These are phyloP conservation scores for Bothriochloa decipiens DNA, from an alignment of 176 grass and related monocot species.

Conservation along the genomic window DNA sequence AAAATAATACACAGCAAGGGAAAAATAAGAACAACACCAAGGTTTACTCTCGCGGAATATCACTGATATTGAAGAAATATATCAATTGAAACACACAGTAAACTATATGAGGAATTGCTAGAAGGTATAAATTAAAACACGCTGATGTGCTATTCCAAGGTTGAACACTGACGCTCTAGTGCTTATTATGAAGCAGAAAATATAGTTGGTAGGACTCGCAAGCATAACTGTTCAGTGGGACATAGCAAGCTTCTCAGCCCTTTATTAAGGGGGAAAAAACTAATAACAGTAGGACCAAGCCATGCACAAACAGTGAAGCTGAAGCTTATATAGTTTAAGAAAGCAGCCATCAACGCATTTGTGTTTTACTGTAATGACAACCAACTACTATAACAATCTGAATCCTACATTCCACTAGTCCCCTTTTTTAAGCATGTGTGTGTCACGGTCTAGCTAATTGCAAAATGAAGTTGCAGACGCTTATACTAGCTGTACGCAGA, in stretches of 20 bases:
- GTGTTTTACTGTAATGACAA: neutral
- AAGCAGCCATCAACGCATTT: neutral
- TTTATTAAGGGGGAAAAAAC: no score
- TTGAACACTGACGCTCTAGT: neutral
- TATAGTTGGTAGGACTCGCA: neutral
- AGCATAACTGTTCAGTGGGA: neutral
- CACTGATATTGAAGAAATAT: neutral
- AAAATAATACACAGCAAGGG: neutral
- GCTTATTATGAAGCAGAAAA: neutral
- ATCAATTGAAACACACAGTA: neutral
- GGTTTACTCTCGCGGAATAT: neutral
- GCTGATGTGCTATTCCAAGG: neutral
- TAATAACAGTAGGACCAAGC: neutral
- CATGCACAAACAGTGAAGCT: neutral
- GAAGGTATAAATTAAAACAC: neutral
- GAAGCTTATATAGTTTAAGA: neutral
- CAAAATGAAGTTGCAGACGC: neutral
- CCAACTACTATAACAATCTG: neutral
- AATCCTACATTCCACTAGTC: neutral
- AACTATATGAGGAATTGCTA: neutral
- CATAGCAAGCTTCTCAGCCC: neutral
- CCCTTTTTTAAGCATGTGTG: neutral
- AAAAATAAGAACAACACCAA: constrained; percentile 4
- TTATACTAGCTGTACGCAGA: neutral
- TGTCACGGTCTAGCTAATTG: neutral